Conservation (phyloP, 768 basidiomycete genomes). For the Lactarius tabidus region DNA sequence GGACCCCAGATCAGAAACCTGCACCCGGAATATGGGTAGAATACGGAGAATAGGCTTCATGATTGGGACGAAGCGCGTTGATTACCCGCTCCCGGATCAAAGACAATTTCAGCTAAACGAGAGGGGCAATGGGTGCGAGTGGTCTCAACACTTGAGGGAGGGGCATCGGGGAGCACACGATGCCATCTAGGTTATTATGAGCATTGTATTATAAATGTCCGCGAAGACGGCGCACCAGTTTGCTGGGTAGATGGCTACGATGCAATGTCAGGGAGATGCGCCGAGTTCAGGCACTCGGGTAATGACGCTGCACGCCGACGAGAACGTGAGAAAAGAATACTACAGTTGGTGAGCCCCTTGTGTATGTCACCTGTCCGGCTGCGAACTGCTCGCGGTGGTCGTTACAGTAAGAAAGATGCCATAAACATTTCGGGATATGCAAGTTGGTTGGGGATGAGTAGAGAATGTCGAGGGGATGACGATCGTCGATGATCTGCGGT, state of each 20-base stretch:
- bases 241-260: background rate
- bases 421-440: background rate
- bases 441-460: background rate
- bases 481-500: slow-evolving; percentile 1
- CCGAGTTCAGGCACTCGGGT: slow-evolving; percentile 4
- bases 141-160: background rate
- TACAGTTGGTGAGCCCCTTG: background rate
- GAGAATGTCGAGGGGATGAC: background rate
- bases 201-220: slow-evolving; percentile 7
- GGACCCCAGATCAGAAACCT: background rate
- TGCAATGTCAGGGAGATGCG: slow-evolving; percentile 8
- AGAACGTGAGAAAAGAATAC: slow-evolving; percentile 7
- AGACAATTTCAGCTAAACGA: background rate
- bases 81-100: background rate
- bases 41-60: background rate
- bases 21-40: background rate
- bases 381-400: background rate
- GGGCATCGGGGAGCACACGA: slow-evolving; percentile 11
- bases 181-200: background rate
- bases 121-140: background rate
- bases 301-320: background rate
- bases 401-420: background rate
- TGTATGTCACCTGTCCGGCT: background rate
- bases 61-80: background rate
- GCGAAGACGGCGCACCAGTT: slow-evolving; percentile 2